phyloP scores from a whole-genome alignment of 139 green algal species.

The Chlamydomonas applanata region DNA sequence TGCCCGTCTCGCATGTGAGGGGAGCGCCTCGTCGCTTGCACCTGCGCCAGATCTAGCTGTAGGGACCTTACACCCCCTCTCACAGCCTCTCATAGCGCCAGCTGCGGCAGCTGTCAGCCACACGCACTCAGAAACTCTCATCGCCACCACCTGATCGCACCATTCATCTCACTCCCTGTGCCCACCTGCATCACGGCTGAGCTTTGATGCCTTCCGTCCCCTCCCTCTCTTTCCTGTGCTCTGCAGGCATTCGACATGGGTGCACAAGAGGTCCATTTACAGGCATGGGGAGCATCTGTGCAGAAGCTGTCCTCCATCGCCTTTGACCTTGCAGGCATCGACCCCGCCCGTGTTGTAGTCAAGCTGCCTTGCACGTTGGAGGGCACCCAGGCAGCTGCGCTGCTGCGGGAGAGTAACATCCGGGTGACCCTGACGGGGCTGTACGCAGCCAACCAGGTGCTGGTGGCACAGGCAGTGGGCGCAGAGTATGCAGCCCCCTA shows the following conservation, averaged over 20 bases:
- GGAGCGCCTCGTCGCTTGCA: too few species aligned
- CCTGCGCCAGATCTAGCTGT: too few species aligned
- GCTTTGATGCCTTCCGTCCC: not conserved
- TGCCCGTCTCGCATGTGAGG: too few species aligned
- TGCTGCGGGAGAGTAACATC: slow-evolving; percentile 50
- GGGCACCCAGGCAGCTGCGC: slow-evolving; percentile 56
- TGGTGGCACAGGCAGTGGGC: slow-evolving; percentile 61
- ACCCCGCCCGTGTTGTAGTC: slow-evolving; percentile 35
- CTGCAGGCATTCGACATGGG: slow-evolving; percentile 48
- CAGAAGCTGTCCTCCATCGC: slow-evolving; percentile 54
- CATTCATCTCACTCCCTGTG: too few species aligned
- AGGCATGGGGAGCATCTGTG: slow-evolving; percentile 67
- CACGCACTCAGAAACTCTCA: too few species aligned
- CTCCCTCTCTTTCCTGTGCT: too few species aligned
- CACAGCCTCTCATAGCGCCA: too few species aligned
- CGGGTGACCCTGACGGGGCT: slow-evolving; percentile 72
- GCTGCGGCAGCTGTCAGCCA: too few species aligned
- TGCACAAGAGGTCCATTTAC: slow-evolving; percentile 68
- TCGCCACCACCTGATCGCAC: too few species aligned
- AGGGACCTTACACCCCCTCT: too few species aligned
- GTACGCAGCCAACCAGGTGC: slow-evolving; percentile 56
- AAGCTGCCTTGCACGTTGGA: slow-evolving; percentile 76
- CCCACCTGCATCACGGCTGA: too few species aligned
- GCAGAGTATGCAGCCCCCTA: slow-evolving; percentile 82
- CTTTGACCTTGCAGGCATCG: slow-evolving; percentile 45